A percentile compares a stretch with the other conserved stretches of the same genome.
phyloP scores from a whole-genome alignment of 495 filamentous ascomycete species.

The Penicillium soppii region DNA sequence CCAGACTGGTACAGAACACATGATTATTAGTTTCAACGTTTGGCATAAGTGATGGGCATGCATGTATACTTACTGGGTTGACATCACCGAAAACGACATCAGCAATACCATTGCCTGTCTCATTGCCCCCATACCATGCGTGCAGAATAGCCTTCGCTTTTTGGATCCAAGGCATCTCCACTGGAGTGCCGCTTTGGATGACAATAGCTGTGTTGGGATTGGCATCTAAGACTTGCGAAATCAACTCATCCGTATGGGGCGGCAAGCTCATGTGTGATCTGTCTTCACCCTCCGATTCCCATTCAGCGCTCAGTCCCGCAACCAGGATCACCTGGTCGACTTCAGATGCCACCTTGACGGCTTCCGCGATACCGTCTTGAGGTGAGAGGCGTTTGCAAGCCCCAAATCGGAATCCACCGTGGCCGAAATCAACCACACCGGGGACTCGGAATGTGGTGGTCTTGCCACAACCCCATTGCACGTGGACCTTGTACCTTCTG shows the following conservation, averaged over 20 bases:
- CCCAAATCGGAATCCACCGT: constrained; percentile 57
- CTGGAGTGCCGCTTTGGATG: constrained; percentile 75
- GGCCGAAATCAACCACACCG: constrained; percentile 22
- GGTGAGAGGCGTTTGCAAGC: constrained; percentile 62
- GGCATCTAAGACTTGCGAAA: constrained; percentile 61
- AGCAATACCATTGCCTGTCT: constrained; percentile 54
- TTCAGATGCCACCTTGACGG: constrained; percentile 56
- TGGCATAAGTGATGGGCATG: neutral
- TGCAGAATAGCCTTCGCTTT: constrained; percentile 63
- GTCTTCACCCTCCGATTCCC: constrained; percentile 84
- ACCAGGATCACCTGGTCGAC: constrained; percentile 71
- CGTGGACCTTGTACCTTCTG: constrained; percentile 53
- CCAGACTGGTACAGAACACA: constrained; percentile 13
- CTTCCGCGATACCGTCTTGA: constrained; percentile 59
- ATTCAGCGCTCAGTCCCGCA: constrained; percentile 75
- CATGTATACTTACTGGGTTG: constrained; percentile 44
- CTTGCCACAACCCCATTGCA: constrained; percentile 60
- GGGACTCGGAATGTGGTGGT: constrained; percentile 48
- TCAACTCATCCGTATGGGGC: constrained; percentile 67
- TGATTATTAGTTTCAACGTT: neutral
- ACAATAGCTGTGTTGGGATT: constrained; percentile 72
- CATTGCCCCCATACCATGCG: constrained; percentile 66
- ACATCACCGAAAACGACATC: constrained; percentile 59
- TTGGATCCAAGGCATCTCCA: constrained; percentile 76
- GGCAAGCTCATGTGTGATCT: constrained; percentile 73